Evolutionary conservation across 495 filamentous ascomycete genomes (phyloP).

Genomic region (Penicillium canescens): DNA sequence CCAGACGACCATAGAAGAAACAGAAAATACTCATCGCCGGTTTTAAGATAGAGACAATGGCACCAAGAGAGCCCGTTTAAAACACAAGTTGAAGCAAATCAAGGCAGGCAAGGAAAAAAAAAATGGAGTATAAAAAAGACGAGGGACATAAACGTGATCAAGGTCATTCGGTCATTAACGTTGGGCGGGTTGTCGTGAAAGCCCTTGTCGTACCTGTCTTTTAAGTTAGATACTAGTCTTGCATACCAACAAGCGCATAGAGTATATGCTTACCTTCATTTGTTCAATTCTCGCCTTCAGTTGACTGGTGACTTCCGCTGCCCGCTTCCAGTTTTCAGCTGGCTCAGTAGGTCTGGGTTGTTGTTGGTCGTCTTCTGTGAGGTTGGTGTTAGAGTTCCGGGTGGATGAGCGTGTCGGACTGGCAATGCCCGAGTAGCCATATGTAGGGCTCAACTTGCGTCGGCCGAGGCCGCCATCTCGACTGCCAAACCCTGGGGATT

Average conservation of each 20-base stretch:
- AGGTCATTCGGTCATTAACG: constrained; percentile 39
- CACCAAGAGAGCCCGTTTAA: constrained; percentile 17
- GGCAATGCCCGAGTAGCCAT: constrained; percentile 53
- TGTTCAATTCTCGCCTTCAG: constrained; percentile 94
- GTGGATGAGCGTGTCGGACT: constrained; percentile 55
- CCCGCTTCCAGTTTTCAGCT: constrained; percentile 94
- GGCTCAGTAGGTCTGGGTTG: constrained; percentile 47
- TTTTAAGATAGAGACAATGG: constrained; percentile 9
- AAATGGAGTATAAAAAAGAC: constrained; percentile 13
- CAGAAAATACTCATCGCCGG: constrained; percentile 13
- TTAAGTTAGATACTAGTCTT: constrained; percentile 2
- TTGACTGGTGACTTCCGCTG: constrained; percentile 97
- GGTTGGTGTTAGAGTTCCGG: constrained; percentile 31
- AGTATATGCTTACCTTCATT: constrained; percentile 63
- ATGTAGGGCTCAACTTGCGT: constrained; percentile 47
- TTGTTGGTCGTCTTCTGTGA: constrained; percentile 38
- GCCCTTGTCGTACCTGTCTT: constrained; percentile 43
- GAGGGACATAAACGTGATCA: constrained; percentile 21
- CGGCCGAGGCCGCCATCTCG: constrained; percentile 39
- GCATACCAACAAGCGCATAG: background rate
- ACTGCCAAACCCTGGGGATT: constrained; percentile 38
- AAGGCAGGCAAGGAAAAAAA: constrained; percentile 10
- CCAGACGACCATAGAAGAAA: constrained; percentile 14
- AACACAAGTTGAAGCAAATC: constrained; percentile 14
- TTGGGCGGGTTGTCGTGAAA: constrained; percentile 40